phyloP scores from a whole-genome alignment of 768 basidiomycete species.

The Pleurotus pulmonarius region DNA sequence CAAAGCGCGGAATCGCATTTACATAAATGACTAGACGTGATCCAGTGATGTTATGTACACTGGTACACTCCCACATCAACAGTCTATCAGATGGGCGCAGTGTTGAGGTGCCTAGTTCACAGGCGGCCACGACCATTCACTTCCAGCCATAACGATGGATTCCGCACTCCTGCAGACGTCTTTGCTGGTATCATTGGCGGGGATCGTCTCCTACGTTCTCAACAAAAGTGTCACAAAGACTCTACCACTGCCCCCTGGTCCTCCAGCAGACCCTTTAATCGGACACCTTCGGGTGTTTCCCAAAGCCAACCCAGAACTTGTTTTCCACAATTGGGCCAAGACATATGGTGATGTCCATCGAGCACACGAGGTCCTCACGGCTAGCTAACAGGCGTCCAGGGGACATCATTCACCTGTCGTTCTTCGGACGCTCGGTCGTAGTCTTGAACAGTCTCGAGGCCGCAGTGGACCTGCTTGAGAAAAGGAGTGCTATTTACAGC shows the following conservation, averaged over 20 bases:
- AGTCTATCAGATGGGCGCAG: no score
- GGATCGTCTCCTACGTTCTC: no score
- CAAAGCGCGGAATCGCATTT: no score
- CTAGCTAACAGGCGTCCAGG: not conserved
- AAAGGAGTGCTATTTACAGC: constrained; percentile 3
- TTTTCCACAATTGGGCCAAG: not conserved
- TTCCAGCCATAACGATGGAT: no score
- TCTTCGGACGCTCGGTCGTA: constrained; percentile 1
- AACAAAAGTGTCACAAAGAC: no score
- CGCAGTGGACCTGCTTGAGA: constrained; percentile 1
- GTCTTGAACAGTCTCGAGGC: constrained; percentile 4
- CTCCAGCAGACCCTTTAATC: not conserved
- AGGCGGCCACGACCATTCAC: no score
- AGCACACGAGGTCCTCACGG: not conserved
- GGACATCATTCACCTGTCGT: not conserved
- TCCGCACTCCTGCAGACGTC: no score
- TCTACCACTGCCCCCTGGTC: not conserved
- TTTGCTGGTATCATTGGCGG: no score
- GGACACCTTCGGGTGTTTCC: constrained; percentile 1
- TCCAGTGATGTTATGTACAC: no score
- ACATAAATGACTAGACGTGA: no score
- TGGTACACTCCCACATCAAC: no score
- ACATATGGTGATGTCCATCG: not conserved
- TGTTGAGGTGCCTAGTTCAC: no score
- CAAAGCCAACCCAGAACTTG: not conserved